phyloP scores from a whole-genome alignment of 164 flowering plant species.

The Vitis amurensis region DNA sequence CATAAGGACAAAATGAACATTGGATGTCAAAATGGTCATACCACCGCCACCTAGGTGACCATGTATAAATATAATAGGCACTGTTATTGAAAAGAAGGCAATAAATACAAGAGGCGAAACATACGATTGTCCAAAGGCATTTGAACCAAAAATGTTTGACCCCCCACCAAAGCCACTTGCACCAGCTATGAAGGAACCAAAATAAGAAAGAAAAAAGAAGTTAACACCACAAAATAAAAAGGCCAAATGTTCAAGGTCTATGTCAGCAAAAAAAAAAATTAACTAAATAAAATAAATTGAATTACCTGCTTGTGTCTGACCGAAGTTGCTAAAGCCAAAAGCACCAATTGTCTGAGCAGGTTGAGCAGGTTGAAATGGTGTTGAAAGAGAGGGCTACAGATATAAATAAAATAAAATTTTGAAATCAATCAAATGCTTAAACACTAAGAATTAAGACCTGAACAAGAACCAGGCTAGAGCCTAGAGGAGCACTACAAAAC shows the following conservation, averaged over 20 bases:
- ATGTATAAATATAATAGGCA: neutral
- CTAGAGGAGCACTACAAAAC: neutral
- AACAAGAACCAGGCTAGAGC: neutral
- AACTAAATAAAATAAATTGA: neutral
- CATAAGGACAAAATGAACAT: neutral
- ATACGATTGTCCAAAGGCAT: conserved; percentile 63
- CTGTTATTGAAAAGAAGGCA: neutral
- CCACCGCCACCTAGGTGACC: neutral
- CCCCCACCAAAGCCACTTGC: conserved; percentile 46
- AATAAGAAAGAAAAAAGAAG: neutral
- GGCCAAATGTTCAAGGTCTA: neutral
- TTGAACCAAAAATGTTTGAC: conserved; percentile 52
- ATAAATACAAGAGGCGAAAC: conserved; percentile 14
- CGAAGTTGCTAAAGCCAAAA: conserved; percentile 54
- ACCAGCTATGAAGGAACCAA: conserved; percentile 30
- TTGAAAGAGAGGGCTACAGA: conserved; percentile 49
- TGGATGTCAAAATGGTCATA: neutral
- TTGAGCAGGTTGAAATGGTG: conserved; percentile 55
- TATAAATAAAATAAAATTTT: neutral
- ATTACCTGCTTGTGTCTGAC: conserved; percentile 69
- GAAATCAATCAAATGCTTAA: neutral
- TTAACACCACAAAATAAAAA: conserved; percentile 12
- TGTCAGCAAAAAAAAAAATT: neutral
- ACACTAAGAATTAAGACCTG: conserved; percentile 5
- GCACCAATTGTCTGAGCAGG: conserved; percentile 52